Base-by-base conservation (phyloP, 2,329 filamentous ascomycete genomes). In the Waltergamsia citrina region DNA sequence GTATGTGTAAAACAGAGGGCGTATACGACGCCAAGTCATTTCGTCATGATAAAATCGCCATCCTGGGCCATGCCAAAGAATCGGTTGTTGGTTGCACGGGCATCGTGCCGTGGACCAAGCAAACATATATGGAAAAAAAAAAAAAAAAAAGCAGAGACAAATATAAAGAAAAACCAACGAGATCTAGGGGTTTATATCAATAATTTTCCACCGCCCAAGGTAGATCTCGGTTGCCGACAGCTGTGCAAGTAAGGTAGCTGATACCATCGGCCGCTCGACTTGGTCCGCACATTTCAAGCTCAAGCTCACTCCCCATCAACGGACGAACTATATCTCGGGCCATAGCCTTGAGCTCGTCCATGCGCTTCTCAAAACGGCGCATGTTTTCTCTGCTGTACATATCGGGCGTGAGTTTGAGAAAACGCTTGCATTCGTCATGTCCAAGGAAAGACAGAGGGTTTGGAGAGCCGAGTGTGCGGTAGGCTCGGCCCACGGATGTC, bases 361-460 rank as follows among this genome's bases (percentile, higher is more conserved):
- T 71, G 36, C 86, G 73, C 49, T 83, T 78, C 63, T 95, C 90
- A 45, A 95, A 94, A 4, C 83, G 70, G 40, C 81, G 75, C 32
- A 95, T 58, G 41, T 85, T 90, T n/a, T 95, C 88, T 14, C 88
- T 72, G 29, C 74, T 85, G 59, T 95, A 94, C 7, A 90, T 59
- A 15, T 92, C 82, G 0, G 85, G 82, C 9, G 76, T 80, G 16
- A 90, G 64, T 54, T 94, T 93, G 34, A 95, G 69, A 48, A 95
- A 95, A 16, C 77, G 76, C 57, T 94, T 95, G 52, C 90, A 82
- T 43, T 94, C 88, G 43, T 94, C 87, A 53, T 90, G 86, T 2
- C 66, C 59, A 5, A 96, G 73, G 51, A 92, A 95, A 1, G 70
- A 66, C 0, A 74, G 63, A 11, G 56, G 40, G 4, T 63, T 63